Percentiles rank a stretch among this genome's conserved stretches.
Evolutionary conservation across 2,329 filamentous ascomycete species (phyloP).

Genomic region (Salinomyces thailandicus): DNA sequence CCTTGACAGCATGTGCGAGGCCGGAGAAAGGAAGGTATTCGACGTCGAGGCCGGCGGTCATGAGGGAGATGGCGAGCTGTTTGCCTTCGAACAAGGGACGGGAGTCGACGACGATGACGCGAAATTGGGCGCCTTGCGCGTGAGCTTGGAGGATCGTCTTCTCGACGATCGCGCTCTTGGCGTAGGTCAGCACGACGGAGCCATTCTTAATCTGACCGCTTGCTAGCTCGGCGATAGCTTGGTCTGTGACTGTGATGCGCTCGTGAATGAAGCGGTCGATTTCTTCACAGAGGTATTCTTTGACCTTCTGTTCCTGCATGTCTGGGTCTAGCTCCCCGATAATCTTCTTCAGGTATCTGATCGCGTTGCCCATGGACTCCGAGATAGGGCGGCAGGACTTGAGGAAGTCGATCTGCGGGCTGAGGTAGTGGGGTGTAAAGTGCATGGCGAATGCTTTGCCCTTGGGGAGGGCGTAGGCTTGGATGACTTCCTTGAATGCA

Average conservation of each 20-base stretch:
- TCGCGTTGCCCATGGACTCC: slow-evolving; percentile 93
- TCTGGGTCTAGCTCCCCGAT: slow-evolving; percentile 86
- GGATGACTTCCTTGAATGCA: slow-evolving; percentile 86
- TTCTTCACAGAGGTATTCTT: slow-evolving; percentile 62
- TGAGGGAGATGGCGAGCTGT: slow-evolving; percentile 60
- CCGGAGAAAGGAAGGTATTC: slow-evolving; percentile 74
- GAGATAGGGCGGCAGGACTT: slow-evolving; percentile 90
- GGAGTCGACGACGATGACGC: slow-evolving; percentile 74
- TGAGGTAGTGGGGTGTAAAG: slow-evolving; percentile 81
- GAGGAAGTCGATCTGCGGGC: slow-evolving; percentile 90
- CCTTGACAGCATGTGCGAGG: slow-evolving; percentile 61
- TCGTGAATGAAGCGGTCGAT: slow-evolving; percentile 89
- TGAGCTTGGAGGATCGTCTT: slow-evolving; percentile 67
- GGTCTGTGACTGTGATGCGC: slow-evolving; percentile 75
- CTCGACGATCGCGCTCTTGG: slow-evolving; percentile 76
- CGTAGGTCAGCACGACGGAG: slow-evolving; percentile 78
- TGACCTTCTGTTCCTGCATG: slow-evolving; percentile 69
- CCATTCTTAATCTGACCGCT: slow-evolving; percentile 65
- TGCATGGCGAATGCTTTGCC: slow-evolving; percentile 80
- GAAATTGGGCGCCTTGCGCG: slow-evolving; percentile 60
- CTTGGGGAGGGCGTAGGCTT: slow-evolving; percentile 80
- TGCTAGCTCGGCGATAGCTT: slow-evolving; percentile 71
- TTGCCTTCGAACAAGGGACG: slow-evolving; percentile 60
- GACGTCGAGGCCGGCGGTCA: slow-evolving; percentile 60
- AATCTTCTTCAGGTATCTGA: slow-evolving; percentile 85